Base-by-base conservation (phyloP, 768 basidiomycete species). In the Symmetrospora coprosmae region DNA sequence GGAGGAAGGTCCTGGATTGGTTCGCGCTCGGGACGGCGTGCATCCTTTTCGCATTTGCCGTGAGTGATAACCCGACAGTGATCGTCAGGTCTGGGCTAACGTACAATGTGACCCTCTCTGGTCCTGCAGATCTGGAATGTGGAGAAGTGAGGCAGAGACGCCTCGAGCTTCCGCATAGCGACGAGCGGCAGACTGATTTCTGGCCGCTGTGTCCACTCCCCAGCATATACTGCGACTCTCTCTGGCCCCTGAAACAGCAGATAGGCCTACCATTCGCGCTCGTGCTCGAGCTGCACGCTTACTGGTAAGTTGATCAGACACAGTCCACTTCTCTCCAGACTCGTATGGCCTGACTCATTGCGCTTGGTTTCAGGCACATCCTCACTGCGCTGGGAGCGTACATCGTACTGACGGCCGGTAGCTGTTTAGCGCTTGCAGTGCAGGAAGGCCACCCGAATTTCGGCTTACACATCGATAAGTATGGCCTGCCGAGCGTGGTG, bases 381-480 rank as follows among this genome's bases (percentile, higher is more conserved):
- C 43, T 58, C 3, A 58, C 55, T 14, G 55, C 40, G n/a, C 28
- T 58, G 11, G 55, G 55, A n/a, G 55, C 43, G 33, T 58, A 58
- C 30, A 17, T 58, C 9, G 40, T 43, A 5, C 41, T 58, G 11
- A 34, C 40, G 43, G 23, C 55, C 41, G 55, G 55, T 3, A 58
- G 23, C 16, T 47, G 55, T 21, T 19, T 58, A 9, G 23, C 28
- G 5, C 55, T 58, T 11, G 55, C 55, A 28, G 46, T 58, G 7
- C 55, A 58, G 43, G 55, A 58, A 58, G 55, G 55, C 2, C 55
- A 58, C 34, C 33, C 17, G 34, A 34, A 46, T 21, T 58, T 58
- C 34, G 43, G 30, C 6, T 58, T 27, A n/a, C n/a, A n/a, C n/a
- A n/a, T n/a, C n/a, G n/a, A n/a, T n/a, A n/a, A n/a, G n/a, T n/a